These are phyloP conservation scores for Vaucheria bursata DNA, from an alignment of 352 stramenopile species.

Conservation along the genomic window DNA sequence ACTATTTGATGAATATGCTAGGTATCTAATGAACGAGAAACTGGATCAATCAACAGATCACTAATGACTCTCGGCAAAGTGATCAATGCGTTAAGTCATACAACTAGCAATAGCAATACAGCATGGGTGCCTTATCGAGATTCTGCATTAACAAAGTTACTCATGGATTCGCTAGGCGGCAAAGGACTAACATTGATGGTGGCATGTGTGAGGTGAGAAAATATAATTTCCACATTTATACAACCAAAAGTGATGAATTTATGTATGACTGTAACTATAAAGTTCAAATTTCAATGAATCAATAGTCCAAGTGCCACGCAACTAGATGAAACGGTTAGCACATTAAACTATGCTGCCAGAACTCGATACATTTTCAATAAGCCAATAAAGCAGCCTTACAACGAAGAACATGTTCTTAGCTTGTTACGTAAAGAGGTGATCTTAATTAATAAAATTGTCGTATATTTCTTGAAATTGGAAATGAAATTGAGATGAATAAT, in stretches of 20 bases:
- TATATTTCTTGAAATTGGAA: no score
- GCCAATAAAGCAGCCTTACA: slow-evolving; percentile 25
- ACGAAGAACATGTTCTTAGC: slow-evolving; percentile 25
- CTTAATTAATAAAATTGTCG: no score
- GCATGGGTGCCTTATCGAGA: slow-evolving; percentile 44
- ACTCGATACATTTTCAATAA: slow-evolving; percentile 34
- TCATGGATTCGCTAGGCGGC: slow-evolving; percentile 45
- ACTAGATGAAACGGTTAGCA: slow-evolving; percentile 33
- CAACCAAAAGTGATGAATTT: background rate
- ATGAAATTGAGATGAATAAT: no score
- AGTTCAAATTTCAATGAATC: background rate
- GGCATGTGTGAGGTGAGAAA: slow-evolving; percentile 31
- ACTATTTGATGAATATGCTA: no score
- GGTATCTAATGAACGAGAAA: slow-evolving; percentile 61
- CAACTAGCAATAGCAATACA: background rate
- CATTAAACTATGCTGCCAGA: slow-evolving; percentile 40
- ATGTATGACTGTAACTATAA: background rate
- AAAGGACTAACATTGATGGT: slow-evolving; percentile 41
- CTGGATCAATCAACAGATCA: slow-evolving; percentile 77
- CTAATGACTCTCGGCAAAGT: slow-evolving; percentile 79
- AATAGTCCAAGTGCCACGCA: slow-evolving; percentile 26
- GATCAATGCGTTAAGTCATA: slow-evolving; percentile 67
- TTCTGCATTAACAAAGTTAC: slow-evolving; percentile 44
- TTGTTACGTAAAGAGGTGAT: slow-evolving; percentile 32
- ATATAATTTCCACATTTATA: background rate